Evolutionary conservation across 495 filamentous ascomycete genomes (phyloP), one percentile per base, ranked within the genome.

Genomic region (Penicillium lagena): DNA sequence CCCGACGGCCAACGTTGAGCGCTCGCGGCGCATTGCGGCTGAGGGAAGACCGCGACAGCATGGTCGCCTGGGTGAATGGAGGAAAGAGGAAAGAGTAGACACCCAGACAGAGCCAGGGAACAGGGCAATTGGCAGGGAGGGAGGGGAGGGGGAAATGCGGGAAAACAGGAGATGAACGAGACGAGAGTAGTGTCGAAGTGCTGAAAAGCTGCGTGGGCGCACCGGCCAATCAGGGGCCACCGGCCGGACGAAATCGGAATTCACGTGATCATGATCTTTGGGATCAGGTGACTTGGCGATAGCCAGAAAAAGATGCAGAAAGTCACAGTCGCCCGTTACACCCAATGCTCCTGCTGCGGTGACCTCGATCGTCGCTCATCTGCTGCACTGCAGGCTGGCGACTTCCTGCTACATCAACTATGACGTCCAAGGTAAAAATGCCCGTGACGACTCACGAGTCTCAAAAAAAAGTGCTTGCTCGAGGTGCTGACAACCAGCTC

Each of bases 1-100:
- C 80, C 62, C 89, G 81, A 61, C 81, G 76, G 56, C 72, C 67
- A 59, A 75, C 56, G 60, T 58, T 49, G 58, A 87, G 73, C 64
- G 85, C 83, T 70, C 83, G 81, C 73, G 80, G 82, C 68, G 83
- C 85, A 72, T 80, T 80, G 67, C 83, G 81, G 68, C 83, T 73
- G 64, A 91, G 69, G 69, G 82, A 77, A 67, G 86, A 83, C 74
- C 85, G 83, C 68, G 85, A 86, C 72, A 94, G 75, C 89, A 96
- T 96, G 66, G 72, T 83, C 54, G 74, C 68, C 71, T 73, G 68
- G 54, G 61, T 50, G 56, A 60, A 53, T 32, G 35, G 45, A 46
- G 54, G 46, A 50, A 42, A 49, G 50, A 54, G 45, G 54, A 57
- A 54, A 35, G 52, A 17, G 43, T 37, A 47, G 39, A 45, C 64